phyloP scores from a whole-genome alignment of 2,329 filamentous ascomycete genomes.

The Herpomyces periplanetae region DNA sequence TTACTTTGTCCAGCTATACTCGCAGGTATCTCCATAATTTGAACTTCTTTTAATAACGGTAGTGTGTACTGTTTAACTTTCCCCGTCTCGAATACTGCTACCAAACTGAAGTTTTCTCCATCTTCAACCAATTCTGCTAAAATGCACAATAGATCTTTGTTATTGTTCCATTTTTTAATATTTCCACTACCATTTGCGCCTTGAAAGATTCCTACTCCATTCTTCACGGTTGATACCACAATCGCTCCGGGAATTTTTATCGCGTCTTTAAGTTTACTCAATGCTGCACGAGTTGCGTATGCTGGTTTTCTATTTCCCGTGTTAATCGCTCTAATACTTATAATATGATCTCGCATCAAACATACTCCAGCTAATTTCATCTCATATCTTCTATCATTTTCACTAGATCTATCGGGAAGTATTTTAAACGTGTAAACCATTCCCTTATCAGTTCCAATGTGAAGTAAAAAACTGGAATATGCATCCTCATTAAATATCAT shows the following conservation, averaged over 20 bases:
- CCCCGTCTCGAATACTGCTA: conserved; percentile 51
- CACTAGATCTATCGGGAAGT: no score
- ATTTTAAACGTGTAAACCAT: conserved; percentile 67
- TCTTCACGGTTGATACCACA: conserved; percentile 29
- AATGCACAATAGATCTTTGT: conserved; percentile 41
- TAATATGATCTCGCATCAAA: conserved; percentile 21
- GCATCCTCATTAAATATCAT: conserved; percentile 69
- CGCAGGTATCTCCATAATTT: no score
- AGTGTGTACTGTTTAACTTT: conserved; percentile 42
- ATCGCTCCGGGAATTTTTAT: conserved; percentile 37
- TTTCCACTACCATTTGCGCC: conserved; percentile 60
- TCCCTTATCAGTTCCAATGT: conserved; percentile 54
- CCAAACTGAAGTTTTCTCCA: conserved; percentile 27
- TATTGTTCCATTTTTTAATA: conserved; percentile 56
- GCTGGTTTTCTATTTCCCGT: conserved; percentile 36
- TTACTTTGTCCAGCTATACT: no score
- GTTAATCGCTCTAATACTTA: conserved; percentile 41
- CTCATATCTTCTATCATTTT: conserved; percentile 23
- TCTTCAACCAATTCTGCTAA: conserved; percentile 34
- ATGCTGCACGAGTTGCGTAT: conserved; percentile 27
- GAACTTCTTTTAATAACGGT: conserved; percentile 57
- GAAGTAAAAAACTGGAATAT: conserved; percentile 72
- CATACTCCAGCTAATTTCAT: conserved; percentile 28
- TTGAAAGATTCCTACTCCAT: conserved; percentile 50
- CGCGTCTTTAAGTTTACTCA: conserved; percentile 37